These are phyloP conservation scores for Zygoascus ofunaensis DNA, from an alignment of 805 yeast genomes.

Conservation along the genomic window DNA sequence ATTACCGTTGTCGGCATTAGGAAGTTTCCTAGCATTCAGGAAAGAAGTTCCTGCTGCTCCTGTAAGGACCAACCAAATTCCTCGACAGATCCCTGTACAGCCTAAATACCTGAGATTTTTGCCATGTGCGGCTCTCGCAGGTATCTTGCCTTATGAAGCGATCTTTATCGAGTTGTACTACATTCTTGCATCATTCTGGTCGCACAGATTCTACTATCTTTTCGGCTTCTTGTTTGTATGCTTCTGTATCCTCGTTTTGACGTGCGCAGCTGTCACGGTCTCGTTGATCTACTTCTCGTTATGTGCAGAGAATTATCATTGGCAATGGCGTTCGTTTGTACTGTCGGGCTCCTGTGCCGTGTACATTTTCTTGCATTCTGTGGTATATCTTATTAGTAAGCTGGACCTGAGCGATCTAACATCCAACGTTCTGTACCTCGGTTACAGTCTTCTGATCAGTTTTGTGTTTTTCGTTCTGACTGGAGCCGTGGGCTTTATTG, in stretches of 20 bases:
- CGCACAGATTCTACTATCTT: slow-evolving; percentile 89
- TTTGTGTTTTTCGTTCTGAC: slow-evolving; percentile 67
- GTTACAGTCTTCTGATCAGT: slow-evolving; percentile 70
- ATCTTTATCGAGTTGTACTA: slow-evolving; percentile 93
- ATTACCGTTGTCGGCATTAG: slow-evolving; percentile 72
- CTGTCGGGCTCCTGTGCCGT: slow-evolving; percentile 84
- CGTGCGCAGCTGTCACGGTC: slow-evolving; percentile 72
- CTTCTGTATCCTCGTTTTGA: slow-evolving; percentile 68
- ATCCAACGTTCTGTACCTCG: slow-evolving; percentile 70
- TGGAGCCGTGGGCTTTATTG: slow-evolving; percentile 78
- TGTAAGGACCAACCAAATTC: slow-evolving; percentile 88
- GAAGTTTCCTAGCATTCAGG: slow-evolving; percentile 73
- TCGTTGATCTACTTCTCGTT: slow-evolving; percentile 74
- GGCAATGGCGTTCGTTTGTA: slow-evolving; percentile 94
- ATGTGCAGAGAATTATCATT: slow-evolving; percentile 84
- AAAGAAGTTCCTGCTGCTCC: slow-evolving; percentile 53
- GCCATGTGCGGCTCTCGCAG: slow-evolving; percentile 66
- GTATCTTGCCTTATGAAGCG: slow-evolving; percentile 90
- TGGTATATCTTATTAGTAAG: slow-evolving; percentile 37
- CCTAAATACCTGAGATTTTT: slow-evolving; percentile 69
- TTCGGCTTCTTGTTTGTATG: slow-evolving; percentile 93
- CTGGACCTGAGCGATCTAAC: slow-evolving; percentile 68
- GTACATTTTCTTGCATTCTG: slow-evolving; percentile 77
- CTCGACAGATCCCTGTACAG: slow-evolving; percentile 90
- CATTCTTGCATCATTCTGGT: slow-evolving; percentile 87